Evolutionary conservation across 768 basidiomycete genomes (phyloP).

Genomic region (Calocybe gangraenosa): DNA sequence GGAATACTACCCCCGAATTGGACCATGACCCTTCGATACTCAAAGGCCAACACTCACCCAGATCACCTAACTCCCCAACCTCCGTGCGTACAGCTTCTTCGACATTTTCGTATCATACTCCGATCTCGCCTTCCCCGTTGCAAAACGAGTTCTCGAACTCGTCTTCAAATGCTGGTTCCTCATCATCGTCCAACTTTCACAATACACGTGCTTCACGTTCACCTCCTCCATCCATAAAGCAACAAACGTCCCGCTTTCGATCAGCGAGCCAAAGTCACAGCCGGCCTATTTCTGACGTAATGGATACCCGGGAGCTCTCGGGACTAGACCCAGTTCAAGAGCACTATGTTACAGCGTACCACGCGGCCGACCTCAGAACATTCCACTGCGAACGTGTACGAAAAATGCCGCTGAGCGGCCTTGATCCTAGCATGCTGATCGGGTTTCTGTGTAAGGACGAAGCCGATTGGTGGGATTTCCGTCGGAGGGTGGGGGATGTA

Average conservation of each 20-base stretch:
- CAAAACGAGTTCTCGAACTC: conserved; percentile 55
- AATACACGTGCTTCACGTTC: conserved; percentile 11
- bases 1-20: conserved; percentile 18
- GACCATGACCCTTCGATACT: conserved; percentile 15
- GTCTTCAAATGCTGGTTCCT: conserved; percentile 21
- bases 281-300: conserved; percentile 22
- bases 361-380: conserved; percentile 67
- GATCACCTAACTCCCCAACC: conserved; percentile 46
- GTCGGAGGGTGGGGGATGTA: conserved; percentile 68
- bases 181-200: conserved; percentile 11
- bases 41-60: conserved; percentile 9
- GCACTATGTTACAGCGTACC: conserved; percentile 74
- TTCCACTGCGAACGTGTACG: conserved; percentile 97
- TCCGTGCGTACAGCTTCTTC: conserved; percentile 53
- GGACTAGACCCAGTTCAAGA: conserved; percentile 46
- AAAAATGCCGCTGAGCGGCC: conserved; percentile 86
- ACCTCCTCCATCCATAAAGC: conserved; percentile 18
- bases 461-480: conserved; percentile 82
- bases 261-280: conserved; percentile 27
- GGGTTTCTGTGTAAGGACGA: conserved; percentile 87
- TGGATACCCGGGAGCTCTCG: conserved; percentile 15
- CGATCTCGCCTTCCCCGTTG: conserved; percentile 59
- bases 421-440: conserved; percentile 97
- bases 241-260: conserved; percentile 12
- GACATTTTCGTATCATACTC: conserved; percentile 48